phyloP scores from a whole-genome alignment of 208 protist species.

The Trypanosoma avium region DNA sequence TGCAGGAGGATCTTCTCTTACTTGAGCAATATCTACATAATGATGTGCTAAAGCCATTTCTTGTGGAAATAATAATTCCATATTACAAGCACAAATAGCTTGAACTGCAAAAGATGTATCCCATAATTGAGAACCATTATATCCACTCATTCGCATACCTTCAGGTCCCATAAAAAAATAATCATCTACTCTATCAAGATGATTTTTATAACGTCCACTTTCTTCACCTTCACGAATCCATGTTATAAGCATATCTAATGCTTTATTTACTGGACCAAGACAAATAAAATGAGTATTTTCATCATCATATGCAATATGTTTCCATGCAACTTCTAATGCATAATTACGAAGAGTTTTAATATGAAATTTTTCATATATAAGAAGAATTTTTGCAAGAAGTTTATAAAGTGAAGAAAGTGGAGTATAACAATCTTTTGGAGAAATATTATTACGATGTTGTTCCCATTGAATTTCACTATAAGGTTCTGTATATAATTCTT shows the following conservation, averaged over 20 bases:
- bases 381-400: slow-evolving; percentile 44
- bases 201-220: slow-evolving; percentile 79
- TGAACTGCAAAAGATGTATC: slow-evolving; percentile 97
- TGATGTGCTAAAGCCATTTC: slow-evolving; percentile 86
- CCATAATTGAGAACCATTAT: slow-evolving; percentile 99
- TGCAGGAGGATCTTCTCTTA: slow-evolving; percentile 88
- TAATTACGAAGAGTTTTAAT: slow-evolving; percentile 73
- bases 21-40: slow-evolving; percentile 93
- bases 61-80: slow-evolving; percentile 58
- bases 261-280: slow-evolving; percentile 96
- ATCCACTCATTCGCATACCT: slow-evolving; percentile 97
- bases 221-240: slow-evolving; percentile 90
- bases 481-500: slow-evolving; percentile 88
- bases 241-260: slow-evolving; percentile 95
- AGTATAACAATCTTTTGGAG: slow-evolving; percentile 89
- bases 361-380: slow-evolving; percentile 81
- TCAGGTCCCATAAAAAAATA: slow-evolving; percentile 95
- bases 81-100: slow-evolving; percentile 85
- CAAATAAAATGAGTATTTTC: slow-evolving; percentile 96
- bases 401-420: slow-evolving; percentile 82
- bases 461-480: slow-evolving; percentile 90
- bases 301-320: slow-evolving; percentile 95
- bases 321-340: slow-evolving; percentile 77
- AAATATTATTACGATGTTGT: slow-evolving; percentile 61
- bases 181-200: slow-evolving; percentile 91